Percentiles rank a stretch among this genome's conserved stretches.
These are phyloP conservation scores for Penicillium turbatum DNA, from an alignment of 495 filamentous ascomycete genomes.

Conservation along the genomic window DNA sequence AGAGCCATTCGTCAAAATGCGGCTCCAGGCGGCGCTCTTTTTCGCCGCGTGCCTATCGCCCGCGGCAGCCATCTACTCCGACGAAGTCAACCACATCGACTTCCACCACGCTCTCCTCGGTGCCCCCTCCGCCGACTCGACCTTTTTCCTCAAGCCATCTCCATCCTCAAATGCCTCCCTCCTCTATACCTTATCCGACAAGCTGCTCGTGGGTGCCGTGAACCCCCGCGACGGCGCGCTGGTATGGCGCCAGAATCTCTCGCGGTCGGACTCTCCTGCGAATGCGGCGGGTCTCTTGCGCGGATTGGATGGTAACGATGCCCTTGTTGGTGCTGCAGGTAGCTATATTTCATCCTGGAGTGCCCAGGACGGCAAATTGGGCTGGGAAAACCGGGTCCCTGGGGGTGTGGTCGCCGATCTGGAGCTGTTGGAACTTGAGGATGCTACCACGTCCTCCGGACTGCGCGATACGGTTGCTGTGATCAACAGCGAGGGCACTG, in stretches of 20 bases:
- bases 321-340: constrained; percentile 66
- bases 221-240: constrained; percentile 81
- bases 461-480: constrained; percentile 69
- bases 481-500: constrained; percentile 46
- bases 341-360: constrained; percentile 74
- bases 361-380: constrained; percentile 70
- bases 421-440: constrained; percentile 71
- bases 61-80: constrained; percentile 67
- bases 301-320: constrained; percentile 67
- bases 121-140: constrained; percentile 70
- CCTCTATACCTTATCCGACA: constrained; percentile 84
- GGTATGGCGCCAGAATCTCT: constrained; percentile 78
- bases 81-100: constrained; percentile 89
- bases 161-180: constrained; percentile 77
- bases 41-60: constrained; percentile 40
- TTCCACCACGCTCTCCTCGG: constrained; percentile 90
- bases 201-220: constrained; percentile 76
- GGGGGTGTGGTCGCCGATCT: constrained; percentile 65
- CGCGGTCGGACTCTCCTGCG: constrained; percentile 28
- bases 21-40: constrained; percentile 43
- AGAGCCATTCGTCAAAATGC: constrained; percentile 34
- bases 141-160: constrained; percentile 90
- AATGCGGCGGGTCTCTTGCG: constrained; percentile 54
- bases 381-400: constrained; percentile 61
- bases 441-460: constrained; percentile 40